Evolutionary conservation across 768 basidiomycete species (phyloP).

Genomic region (Amanita exitialis): DNA sequence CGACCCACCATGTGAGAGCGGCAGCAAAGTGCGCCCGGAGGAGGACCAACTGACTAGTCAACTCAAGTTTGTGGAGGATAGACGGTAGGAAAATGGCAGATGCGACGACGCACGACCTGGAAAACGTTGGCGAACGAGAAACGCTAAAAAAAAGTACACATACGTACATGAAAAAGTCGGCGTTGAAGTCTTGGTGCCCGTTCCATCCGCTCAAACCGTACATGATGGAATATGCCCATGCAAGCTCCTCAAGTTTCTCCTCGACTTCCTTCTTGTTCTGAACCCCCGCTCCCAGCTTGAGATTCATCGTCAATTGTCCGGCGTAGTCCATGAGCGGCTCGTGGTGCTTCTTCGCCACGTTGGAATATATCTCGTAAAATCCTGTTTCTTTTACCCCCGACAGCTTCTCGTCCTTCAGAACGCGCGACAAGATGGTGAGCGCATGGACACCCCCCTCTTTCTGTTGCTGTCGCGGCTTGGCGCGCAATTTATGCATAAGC

Average conservation of each 20-base stretch:
- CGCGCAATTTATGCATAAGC: neutral
- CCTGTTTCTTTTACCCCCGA: constrained; percentile 3
- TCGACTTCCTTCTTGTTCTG: constrained; percentile 19
- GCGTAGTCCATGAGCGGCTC: constrained; percentile 21
- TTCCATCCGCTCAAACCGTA: constrained; percentile 29
- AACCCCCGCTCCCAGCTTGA: neutral
- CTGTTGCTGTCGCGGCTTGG: constrained; percentile 3
- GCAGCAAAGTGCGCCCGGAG: constrained; percentile 42
- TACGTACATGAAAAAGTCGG: constrained; percentile 43
- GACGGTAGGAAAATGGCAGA: constrained; percentile 46
- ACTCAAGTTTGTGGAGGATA: constrained; percentile 20
- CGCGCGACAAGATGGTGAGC: constrained; percentile 33
- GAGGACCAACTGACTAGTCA: constrained; percentile 30
- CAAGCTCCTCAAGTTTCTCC: constrained; percentile 40
- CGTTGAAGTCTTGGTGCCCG: constrained; percentile 22
- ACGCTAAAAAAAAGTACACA: neutral
- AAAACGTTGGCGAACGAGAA: neutral
- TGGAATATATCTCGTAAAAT: constrained; percentile 14
- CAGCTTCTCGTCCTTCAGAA: constrained; percentile 31
- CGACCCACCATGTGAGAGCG: constrained; percentile 39
- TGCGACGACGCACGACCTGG: constrained; percentile 47
- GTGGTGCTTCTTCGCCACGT: constrained; percentile 21
- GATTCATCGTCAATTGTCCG: constrained; percentile 16
- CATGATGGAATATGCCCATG: constrained; percentile 34
- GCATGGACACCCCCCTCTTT: constrained; percentile 20